phyloP scores from a whole-genome alignment of 1,139 yeast genomes.

The Candida sanyaensis region DNA sequence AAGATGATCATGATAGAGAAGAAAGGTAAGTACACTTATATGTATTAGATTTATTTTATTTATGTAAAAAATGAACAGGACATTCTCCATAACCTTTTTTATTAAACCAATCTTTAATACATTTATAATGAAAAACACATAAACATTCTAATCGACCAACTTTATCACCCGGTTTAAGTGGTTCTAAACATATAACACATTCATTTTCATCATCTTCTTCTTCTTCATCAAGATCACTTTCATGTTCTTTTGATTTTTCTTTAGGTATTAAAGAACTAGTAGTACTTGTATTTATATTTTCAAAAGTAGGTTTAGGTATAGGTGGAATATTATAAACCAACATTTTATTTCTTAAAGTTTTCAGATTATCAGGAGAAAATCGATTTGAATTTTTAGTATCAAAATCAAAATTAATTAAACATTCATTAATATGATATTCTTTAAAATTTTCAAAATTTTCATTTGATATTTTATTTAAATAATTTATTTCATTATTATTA shows the following conservation, averaged over 20 bases:
- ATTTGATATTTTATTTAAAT: slow-evolving; percentile 15
- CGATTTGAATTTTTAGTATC: slow-evolving; percentile 58
- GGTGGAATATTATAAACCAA: slow-evolving; percentile 75
- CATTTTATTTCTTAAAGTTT: slow-evolving; percentile 71
- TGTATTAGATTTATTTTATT: slow-evolving; percentile 14
- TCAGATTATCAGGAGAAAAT: slow-evolving; percentile 38
- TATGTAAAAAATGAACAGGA: slow-evolving; percentile 67
- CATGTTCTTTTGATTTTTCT: slow-evolving; percentile 19
- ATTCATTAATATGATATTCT: slow-evolving; percentile 69
- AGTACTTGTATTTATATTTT: slow-evolving; percentile 27
- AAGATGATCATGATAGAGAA: slow-evolving; percentile 50
- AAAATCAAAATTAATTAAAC: slow-evolving; percentile 69
- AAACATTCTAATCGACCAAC: slow-evolving; percentile 93
- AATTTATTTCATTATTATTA: slow-evolving; percentile 16
- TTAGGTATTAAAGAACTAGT: slow-evolving; percentile 4
- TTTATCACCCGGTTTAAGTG: slow-evolving; percentile 78
- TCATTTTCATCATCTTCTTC: slow-evolving; percentile 49
- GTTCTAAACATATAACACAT: slow-evolving; percentile 93
- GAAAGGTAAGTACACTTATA: no score
- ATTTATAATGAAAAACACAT: slow-evolving; percentile 88
- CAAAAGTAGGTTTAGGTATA: slow-evolving; percentile 45
- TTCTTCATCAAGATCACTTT: slow-evolving; percentile 54
- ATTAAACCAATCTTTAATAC: slow-evolving; percentile 89
- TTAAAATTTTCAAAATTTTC: slow-evolving; percentile 49
- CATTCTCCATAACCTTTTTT: slow-evolving; percentile 85